Evolutionary conservation across 305 asterid species (phyloP).

Genomic region (Solanum chacoense): DNA sequence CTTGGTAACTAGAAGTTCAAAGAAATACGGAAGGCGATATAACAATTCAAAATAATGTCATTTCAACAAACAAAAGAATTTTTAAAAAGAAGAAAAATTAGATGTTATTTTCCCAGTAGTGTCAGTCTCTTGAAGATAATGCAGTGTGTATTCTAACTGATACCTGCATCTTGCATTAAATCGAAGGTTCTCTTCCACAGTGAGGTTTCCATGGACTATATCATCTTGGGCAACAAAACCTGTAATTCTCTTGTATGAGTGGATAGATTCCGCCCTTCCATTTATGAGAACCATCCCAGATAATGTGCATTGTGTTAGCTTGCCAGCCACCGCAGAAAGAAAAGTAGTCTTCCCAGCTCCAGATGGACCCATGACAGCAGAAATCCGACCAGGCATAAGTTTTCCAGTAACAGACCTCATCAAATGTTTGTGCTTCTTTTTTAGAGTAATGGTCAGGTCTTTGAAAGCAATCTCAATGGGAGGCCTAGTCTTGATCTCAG

Average conservation of each 20-base stretch:
- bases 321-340: slow-evolving; percentile 91
- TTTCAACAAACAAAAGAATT: background rate
- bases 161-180: slow-evolving; percentile 99
- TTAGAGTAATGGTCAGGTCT: slow-evolving; percentile 81
- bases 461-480: slow-evolving; percentile 82
- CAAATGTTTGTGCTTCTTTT: slow-evolving; percentile 67
- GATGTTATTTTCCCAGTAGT: background rate
- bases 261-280: slow-evolving; percentile 75
- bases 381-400: slow-evolving; percentile 71
- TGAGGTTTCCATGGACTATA: slow-evolving; percentile 91
- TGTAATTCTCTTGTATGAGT: slow-evolving; percentile 71
- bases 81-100: background rate
- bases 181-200: slow-evolving; percentile 94
- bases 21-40: background rate
- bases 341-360: slow-evolving; percentile 99
- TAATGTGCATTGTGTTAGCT: slow-evolving; percentile 60
- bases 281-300: slow-evolving; percentile 80
- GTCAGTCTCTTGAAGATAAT: slow-evolving; percentile 7
- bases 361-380: slow-evolving; percentile 99
- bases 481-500: slow-evolving; percentile 69
- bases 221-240: slow-evolving; percentile 99
- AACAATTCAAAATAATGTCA: background rate
- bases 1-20: background rate
- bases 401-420: slow-evolving; percentile 93
- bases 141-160: background rate